Percentiles rank a stretch among this genome's conserved stretches.
These are phyloP conservation scores for Arthrobotrys iridis DNA, from an alignment of 2,329 filamentous ascomycete genomes.

Conservation along the genomic window DNA sequence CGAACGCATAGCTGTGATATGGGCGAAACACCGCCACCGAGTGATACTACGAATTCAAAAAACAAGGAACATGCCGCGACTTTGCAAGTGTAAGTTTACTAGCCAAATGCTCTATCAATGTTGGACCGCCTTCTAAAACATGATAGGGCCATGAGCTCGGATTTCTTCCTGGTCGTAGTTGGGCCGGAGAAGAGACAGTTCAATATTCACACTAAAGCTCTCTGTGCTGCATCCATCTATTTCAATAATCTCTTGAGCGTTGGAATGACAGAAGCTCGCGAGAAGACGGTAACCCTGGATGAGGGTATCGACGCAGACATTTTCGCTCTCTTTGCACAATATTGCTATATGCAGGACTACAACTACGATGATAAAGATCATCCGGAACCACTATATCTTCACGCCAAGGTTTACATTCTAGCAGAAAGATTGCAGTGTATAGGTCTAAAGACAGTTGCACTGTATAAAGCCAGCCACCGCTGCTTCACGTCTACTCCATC, in stretches of 20 bases:
- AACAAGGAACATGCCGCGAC: neutral
- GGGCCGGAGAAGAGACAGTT: slow-evolving; percentile 26
- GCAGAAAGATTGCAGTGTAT: slow-evolving; percentile 10
- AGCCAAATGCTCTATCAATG: neutral
- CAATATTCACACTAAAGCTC: slow-evolving; percentile 21
- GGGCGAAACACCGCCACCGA: neutral
- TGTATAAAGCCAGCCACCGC: neutral
- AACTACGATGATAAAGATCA: neutral
- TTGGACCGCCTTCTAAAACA: neutral
- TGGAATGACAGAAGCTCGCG: neutral
- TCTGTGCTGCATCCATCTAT: slow-evolving; percentile 11
- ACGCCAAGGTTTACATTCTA: slow-evolving; percentile 20
- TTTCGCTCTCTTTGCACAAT: slow-evolving; percentile 10
- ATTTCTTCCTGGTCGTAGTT: slow-evolving; percentile 28
- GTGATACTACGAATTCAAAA: neutral
- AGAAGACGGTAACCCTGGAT: neutral
- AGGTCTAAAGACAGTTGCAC: neutral
- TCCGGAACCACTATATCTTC: neutral
- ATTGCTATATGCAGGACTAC: slow-evolving; percentile 13
- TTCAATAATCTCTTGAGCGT: neutral
- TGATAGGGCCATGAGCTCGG: slow-evolving; percentile 1
- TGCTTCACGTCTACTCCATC: slow-evolving; percentile 6
- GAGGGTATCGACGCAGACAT: slow-evolving; percentile 5
- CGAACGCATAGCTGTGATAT: slow-evolving; percentile 9
- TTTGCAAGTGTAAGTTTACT: neutral